Evolutionary conservation across 2,329 filamentous ascomycete genomes (phyloP).

Genomic region (Coniochaeta sp.): DNA sequence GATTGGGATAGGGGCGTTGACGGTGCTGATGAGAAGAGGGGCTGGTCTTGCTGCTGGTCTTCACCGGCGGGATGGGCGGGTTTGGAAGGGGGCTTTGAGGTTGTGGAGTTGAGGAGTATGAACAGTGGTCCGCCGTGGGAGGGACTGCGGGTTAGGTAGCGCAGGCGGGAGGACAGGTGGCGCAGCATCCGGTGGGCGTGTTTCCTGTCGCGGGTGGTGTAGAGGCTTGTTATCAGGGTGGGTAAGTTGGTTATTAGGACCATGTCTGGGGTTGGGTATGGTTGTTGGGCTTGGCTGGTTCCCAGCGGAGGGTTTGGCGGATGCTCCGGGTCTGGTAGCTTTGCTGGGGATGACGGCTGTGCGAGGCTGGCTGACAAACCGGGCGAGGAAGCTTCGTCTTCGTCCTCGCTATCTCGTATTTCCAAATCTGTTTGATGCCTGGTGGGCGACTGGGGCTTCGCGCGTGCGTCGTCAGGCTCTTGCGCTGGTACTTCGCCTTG

Average conservation of each 20-base stretch:
- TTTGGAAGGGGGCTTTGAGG: conserved; percentile 9
- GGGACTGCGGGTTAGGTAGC: conserved; percentile 32
- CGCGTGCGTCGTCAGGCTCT: neutral
- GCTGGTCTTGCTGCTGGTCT: neutral
- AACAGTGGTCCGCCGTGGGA: conserved; percentile 35
- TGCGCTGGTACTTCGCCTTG: neutral
- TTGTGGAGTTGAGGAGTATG: conserved; percentile 47
- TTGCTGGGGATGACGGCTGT: neutral
- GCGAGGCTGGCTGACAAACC: neutral
- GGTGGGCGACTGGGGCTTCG: neutral
- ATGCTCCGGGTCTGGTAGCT: neutral
- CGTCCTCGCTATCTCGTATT: conserved; percentile 32
- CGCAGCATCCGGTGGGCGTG: conserved; percentile 41
- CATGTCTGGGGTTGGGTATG: conserved; percentile 27
- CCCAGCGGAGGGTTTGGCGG: neutral
- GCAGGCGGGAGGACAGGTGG: conserved; percentile 38
- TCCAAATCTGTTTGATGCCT: conserved; percentile 12
- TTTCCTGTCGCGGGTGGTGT: conserved; percentile 37
- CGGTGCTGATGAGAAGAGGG: neutral
- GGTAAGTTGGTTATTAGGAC: conserved; percentile 50
- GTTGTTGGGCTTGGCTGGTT: neutral
- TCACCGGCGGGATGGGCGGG: neutral
- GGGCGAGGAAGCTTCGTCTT: conserved; percentile 20
- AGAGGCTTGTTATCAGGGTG: conserved; percentile 41
- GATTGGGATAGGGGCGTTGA: neutral